Percentiles rank a stretch among this genome's conserved stretches.
Conservation (phyloP, 2,329 filamentous ascomycete genomes). For the Claviceps digitariae region DNA sequence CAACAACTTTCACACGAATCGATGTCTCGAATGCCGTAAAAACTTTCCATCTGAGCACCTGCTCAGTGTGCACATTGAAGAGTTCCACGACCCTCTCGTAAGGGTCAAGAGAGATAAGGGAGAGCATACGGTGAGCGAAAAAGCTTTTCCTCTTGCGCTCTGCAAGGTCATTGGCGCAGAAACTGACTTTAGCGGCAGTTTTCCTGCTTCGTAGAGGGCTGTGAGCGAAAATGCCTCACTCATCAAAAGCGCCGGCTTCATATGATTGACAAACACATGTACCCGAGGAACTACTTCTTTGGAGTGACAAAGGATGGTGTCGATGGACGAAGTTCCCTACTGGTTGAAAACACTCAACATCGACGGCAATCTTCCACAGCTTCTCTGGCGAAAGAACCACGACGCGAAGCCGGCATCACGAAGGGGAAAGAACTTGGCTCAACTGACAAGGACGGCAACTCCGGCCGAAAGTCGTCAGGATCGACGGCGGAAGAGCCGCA, state of each 20-base stretch:
- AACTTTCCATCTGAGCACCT: slow-evolving; percentile 82
- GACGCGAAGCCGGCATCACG: slow-evolving; percentile 20
- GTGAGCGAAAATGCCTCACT: slow-evolving; percentile 71
- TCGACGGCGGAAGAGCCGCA: slow-evolving; percentile 9
- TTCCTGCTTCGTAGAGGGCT: slow-evolving; percentile 79
- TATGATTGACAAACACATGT: slow-evolving; percentile 88
- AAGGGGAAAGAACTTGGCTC: slow-evolving; percentile 10
- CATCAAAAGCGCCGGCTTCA: slow-evolving; percentile 76
- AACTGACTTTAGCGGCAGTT: slow-evolving; percentile 37
- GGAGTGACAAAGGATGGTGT: slow-evolving; percentile 80
- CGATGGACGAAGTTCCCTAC: slow-evolving; percentile 67
- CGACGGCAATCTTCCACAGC: slow-evolving; percentile 34
- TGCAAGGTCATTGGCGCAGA: background rate
- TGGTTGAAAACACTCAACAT: slow-evolving; percentile 43
- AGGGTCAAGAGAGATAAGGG: slow-evolving; percentile 61
- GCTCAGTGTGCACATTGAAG: slow-evolving; percentile 72
- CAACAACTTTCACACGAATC: slow-evolving; percentile 63
- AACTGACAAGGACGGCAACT: slow-evolving; percentile 5
- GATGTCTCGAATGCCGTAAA: slow-evolving; percentile 70
- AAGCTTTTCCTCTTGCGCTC: background rate
- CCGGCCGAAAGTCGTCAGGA: slow-evolving; percentile 8
- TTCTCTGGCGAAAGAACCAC: slow-evolving; percentile 19
- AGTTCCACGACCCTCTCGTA: slow-evolving; percentile 75
- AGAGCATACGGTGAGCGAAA: slow-evolving; percentile 63
- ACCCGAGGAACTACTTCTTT: slow-evolving; percentile 81